Percentiles rank a stretch among this genome's conserved stretches.
Conservation (phyloP, 768 basidiomycete species). For the Termitomyces sp. region DNA sequence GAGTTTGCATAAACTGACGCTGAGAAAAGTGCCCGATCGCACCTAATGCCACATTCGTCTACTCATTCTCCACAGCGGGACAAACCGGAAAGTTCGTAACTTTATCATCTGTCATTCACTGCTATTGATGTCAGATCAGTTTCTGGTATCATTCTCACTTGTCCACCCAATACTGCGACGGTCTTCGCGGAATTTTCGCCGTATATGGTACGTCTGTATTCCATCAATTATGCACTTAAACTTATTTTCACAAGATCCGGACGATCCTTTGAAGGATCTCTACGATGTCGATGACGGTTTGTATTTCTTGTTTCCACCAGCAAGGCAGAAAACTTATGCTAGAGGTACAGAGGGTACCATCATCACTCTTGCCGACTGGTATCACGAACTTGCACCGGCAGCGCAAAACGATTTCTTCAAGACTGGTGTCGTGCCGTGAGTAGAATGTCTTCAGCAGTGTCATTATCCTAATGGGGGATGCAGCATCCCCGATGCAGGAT, state of each 20-base stretch:
- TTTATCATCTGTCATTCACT: neutral
- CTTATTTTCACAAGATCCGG: slow-evolving; percentile 19
- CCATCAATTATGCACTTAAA: neutral
- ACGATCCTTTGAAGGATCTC: slow-evolving; percentile 28
- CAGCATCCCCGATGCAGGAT: slow-evolving; percentile 31
- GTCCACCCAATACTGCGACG: slow-evolving; percentile 45
- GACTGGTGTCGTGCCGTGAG: slow-evolving; percentile 24
- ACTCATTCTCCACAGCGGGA: slow-evolving; percentile 28
- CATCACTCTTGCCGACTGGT: slow-evolving; percentile 30
- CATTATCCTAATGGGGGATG: neutral
- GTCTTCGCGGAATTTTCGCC: slow-evolving; percentile 26
- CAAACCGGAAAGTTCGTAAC: slow-evolving; percentile 23
- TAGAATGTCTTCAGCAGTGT: slow-evolving; percentile 1
- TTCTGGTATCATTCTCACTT: slow-evolving; percentile 37
- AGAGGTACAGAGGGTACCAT: slow-evolving; percentile 22
- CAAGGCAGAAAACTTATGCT: neutral
- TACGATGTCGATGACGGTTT: slow-evolving; percentile 37
- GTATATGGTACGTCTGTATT: slow-evolving; percentile 17
- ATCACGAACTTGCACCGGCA: slow-evolving; percentile 30
- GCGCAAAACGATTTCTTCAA: slow-evolving; percentile 25
- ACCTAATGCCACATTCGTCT: slow-evolving; percentile 25
- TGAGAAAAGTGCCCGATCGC: slow-evolving; percentile 31
- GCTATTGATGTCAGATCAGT: slow-evolving; percentile 1
- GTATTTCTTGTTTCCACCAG: slow-evolving; percentile 1
- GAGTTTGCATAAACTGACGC: neutral